phyloP scores from a whole-genome alignment of 2,329 filamentous ascomycete genomes.

The Apiospora koreana region DNA sequence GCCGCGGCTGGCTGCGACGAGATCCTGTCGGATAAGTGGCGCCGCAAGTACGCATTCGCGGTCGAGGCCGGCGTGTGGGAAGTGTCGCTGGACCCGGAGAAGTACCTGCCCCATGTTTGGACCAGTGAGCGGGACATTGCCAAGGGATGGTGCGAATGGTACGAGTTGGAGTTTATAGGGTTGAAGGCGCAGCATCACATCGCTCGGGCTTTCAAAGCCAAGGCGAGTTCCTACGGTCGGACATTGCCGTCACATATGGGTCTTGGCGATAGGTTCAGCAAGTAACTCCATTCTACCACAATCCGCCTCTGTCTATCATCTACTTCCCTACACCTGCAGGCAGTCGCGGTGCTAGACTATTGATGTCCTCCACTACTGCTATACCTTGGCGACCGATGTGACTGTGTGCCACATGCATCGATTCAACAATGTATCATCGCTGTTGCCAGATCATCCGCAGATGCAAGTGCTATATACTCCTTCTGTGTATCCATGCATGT shows the following conservation, averaged over 20 bases:
- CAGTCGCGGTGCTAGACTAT: neutral
- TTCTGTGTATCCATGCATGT: neutral
- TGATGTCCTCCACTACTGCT: neutral
- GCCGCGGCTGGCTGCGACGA: neutral
- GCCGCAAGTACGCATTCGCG: constrained; percentile 5
- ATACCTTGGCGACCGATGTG: neutral
- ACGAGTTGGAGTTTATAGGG: neutral
- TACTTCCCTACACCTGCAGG: neutral
- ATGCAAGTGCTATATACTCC: neutral
- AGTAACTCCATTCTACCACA: neutral
- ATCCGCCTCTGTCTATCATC: neutral
- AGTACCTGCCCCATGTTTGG: neutral
- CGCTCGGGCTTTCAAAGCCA: neutral
- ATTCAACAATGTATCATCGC: neutral
- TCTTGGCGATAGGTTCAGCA: too few relatives aligned
- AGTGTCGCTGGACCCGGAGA: neutral
- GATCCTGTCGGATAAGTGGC: neutral
- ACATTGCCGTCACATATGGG: neutral
- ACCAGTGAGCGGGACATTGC: neutral
- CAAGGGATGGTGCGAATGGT: neutral
- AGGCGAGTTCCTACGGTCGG: neutral
- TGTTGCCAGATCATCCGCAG: neutral
- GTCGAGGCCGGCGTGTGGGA: neutral
- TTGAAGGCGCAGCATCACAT: neutral
- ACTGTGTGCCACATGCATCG: neutral